A percentile compares a stretch with the other conserved stretches of the same genome.
Evolutionary conservation across 768 basidiomycete genomes (phyloP).

Genomic region (Boletus reticulatus): DNA sequence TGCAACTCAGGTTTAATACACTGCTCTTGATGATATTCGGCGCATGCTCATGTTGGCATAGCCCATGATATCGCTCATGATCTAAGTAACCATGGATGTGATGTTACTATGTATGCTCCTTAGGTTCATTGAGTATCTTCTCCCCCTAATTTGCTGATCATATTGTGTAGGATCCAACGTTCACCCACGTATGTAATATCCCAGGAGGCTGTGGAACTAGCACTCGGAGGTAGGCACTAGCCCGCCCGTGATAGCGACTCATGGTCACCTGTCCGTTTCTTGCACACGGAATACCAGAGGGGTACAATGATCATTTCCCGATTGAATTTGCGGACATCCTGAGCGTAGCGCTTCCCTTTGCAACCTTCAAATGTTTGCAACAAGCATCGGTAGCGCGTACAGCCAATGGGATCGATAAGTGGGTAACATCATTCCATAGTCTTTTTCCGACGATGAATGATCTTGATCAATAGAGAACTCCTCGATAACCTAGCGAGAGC

Average conservation of each 20-base stretch:
- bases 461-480: slow-evolving; percentile 29
- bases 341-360: slow-evolving; percentile 19
- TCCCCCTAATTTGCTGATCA: not conserved
- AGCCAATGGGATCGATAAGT: slow-evolving; percentile 26
- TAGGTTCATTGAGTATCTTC: slow-evolving; percentile 21
- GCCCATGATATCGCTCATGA: slow-evolving; percentile 41
- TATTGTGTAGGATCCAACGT: slow-evolving; percentile 23
- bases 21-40: not conserved
- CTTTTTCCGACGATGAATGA: not conserved
- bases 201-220: not conserved
- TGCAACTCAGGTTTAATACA: slow-evolving; percentile 49
- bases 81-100: slow-evolving; percentile 26
- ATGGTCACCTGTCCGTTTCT: not conserved
- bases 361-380: slow-evolving; percentile 16
- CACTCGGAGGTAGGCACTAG: slow-evolving; percentile 13
- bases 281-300: slow-evolving; percentile 10
- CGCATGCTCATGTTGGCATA: slow-evolving; percentile 4
- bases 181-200: slow-evolving; percentile 31
- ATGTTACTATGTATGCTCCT: slow-evolving; percentile 25
- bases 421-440: not conserved
- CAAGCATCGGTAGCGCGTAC: not conserved
- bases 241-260: not conserved
- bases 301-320: slow-evolving; percentile 26
- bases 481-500: slow-evolving; percentile 35
- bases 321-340: slow-evolving; percentile 27